These are phyloP conservation scores for Lotus japonicus DNA, from an alignment of 306 rosid species.

Conservation along the genomic window DNA sequence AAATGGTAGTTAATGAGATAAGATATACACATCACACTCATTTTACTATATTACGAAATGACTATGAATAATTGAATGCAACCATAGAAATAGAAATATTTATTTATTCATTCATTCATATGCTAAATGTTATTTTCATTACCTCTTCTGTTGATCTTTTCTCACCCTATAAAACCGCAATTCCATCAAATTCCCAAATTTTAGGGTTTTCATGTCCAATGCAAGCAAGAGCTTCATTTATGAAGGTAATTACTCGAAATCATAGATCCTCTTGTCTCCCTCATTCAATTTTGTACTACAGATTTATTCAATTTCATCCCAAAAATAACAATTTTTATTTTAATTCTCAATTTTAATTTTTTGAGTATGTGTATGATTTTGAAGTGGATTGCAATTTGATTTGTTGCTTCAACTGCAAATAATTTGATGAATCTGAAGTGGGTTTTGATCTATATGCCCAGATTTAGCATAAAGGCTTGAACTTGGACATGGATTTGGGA, in stretches of 20 bases:
- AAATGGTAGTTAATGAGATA: no score
- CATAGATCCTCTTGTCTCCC: not conserved
- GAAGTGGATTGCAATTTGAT: conserved; percentile 10
- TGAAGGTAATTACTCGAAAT: conserved; percentile 26
- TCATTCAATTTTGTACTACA: not conserved
- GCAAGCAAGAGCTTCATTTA: conserved; percentile 33
- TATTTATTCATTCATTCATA: not conserved
- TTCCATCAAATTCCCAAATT: conserved; percentile 24
- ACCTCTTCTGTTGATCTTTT: conserved; percentile 3
- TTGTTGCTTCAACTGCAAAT: conserved; percentile 16
- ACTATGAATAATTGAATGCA: not conserved
- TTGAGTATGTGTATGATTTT: not conserved
- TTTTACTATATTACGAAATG: not conserved
- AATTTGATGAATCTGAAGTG: conserved; percentile 12
- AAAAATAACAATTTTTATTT: not conserved
- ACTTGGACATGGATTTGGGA: conserved; percentile 65
- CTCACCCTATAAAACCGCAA: conserved; percentile 28
- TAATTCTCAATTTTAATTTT: not conserved
- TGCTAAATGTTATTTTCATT: not conserved
- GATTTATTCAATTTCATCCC: not conserved
- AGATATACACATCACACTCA: not conserved
- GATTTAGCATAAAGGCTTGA: conserved; percentile 5
- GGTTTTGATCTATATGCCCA: conserved; percentile 15
- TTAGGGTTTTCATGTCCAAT: conserved; percentile 43
- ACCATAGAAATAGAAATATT: not conserved